Base-by-base conservation (phyloP, 169 alveolate species). In the Plasmodium gaboni region DNA sequence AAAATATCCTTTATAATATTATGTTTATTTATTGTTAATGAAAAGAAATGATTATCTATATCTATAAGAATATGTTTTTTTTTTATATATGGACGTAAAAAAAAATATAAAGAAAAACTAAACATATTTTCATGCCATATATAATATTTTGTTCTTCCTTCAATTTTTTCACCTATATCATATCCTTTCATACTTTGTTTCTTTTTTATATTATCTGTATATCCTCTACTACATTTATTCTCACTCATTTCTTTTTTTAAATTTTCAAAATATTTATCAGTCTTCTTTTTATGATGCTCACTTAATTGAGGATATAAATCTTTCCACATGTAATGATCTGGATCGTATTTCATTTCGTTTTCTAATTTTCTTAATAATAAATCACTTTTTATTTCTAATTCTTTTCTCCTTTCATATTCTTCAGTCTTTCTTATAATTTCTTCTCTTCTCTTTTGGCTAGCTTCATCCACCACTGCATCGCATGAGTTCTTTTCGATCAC, bases 201-300 rank as follows among this genome's bases (percentile, higher is more conserved):
- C 22, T 86, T 86, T 86, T 86, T 86, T n/a, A 86, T 86, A 64
- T 86, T 86, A 59, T 86, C 92, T n/a, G 87, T 72, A 65, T 86
- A 86, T 3, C 92, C 92, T 50, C 92, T 71, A 73, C 92, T 72
- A 67, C 15, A 86, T 48, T 71, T 70, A 59, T 86, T 57, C 50
- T 86, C 92, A 55, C 64, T 71, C 85, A 86, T 86, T 44, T 86
- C 92, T 38, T 69, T 86, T 61, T 86, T 61, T 19, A 86, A 61
- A 38, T 60, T 51, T 4, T 86, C 69, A 70, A 86, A 86, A 17
- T 86, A 86, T 86, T 69, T 71, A 44, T 86, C 92, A 4, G 92
- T 71, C 51, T 67, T 70, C 15, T 86, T 51, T 53, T 71, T 86
- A 46, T 74, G 78, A 59, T 74, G 73, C 7, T 69, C 87, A 64